A percentile compares a stretch with the other conserved stretches of the same genome.
These are phyloP conservation scores for Postia placenta DNA, from an alignment of 768 basidiomycete species.

Conservation along the genomic window DNA sequence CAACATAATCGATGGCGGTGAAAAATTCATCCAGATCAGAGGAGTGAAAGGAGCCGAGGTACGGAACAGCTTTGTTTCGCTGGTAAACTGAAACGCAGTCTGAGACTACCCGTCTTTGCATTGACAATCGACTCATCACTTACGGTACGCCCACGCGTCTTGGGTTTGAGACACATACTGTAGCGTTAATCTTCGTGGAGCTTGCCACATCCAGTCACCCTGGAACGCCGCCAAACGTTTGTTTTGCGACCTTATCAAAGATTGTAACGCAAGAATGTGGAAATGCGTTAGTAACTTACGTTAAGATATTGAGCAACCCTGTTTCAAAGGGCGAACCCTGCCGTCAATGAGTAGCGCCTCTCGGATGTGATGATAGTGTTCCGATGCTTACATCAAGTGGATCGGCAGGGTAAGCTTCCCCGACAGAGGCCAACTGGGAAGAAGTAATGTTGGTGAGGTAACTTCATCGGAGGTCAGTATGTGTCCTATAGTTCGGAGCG, in stretches of 20 bases:
- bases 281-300: neutral
- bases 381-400: neutral
- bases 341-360: neutral
- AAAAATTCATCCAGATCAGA: neutral
- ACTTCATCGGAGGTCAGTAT: neutral
- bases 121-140: neutral
- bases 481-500: too few species aligned
- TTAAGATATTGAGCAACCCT: neutral
- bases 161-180: neutral
- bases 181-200: conserved; percentile 1
- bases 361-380: neutral
- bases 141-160: conserved; percentile 3
- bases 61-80: neutral
- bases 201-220: conserved; percentile 5
- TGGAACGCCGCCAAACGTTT: conserved; percentile 5
- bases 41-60: neutral
- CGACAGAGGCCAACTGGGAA: neutral
- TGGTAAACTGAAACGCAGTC: neutral
- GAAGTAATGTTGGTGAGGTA: neutral
- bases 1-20: neutral
- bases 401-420: neutral
- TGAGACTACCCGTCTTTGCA: neutral
- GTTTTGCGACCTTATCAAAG: neutral
- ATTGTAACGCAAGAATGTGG: neutral
- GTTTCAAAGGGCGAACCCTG: conserved; percentile 6